Percentiles rank a stretch among this genome's conserved stretches.
phyloP scores from a whole-genome alignment of 2,329 filamentous ascomycete genomes.

The Xylaria polymorpha region DNA sequence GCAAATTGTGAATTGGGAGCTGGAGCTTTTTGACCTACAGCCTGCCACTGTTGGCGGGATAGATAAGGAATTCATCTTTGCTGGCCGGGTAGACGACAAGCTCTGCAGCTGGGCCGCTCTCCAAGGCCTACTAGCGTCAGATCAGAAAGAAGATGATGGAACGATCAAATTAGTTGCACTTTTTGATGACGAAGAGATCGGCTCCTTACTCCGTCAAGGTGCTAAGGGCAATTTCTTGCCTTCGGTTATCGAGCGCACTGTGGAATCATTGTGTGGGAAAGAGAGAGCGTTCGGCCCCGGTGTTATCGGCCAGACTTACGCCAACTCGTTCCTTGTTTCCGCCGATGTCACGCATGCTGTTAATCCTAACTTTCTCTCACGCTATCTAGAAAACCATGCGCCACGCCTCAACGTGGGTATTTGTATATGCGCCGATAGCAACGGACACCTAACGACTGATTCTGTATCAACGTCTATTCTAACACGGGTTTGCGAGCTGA shows the following conservation, averaged over 20 bases:
- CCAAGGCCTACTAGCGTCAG: slow-evolving; percentile 79
- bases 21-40: slow-evolving; percentile 93
- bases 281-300: slow-evolving; percentile 64
- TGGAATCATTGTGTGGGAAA: slow-evolving; percentile 69
- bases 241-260: slow-evolving; percentile 80
- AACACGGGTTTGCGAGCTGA: slow-evolving; percentile 79
- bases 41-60: slow-evolving; percentile 85
- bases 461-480: slow-evolving; percentile 85
- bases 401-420: slow-evolving; percentile 91
- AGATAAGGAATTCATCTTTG: slow-evolving; percentile 94
- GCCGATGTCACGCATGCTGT: slow-evolving; percentile 94
- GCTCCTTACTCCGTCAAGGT: slow-evolving; percentile 88
- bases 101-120: slow-evolving; percentile 94
- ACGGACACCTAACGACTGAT: slow-evolving; percentile 97
- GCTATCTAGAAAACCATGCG: slow-evolving; percentile 86
- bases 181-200: slow-evolving; percentile 98
- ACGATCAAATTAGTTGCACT: slow-evolving; percentile 90
- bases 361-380: slow-evolving; percentile 90
- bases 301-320: slow-evolving; percentile 83
- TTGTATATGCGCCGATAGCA: slow-evolving; percentile 81
- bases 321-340: slow-evolving; percentile 90
- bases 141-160: slow-evolving; percentile 67
- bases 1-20: slow-evolving; percentile 92
- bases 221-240: slow-evolving; percentile 91
- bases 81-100: slow-evolving; percentile 96